These are phyloP conservation scores for Corylus avellana DNA, from an alignment of 306 rosid species.

Conservation along the genomic window DNA sequence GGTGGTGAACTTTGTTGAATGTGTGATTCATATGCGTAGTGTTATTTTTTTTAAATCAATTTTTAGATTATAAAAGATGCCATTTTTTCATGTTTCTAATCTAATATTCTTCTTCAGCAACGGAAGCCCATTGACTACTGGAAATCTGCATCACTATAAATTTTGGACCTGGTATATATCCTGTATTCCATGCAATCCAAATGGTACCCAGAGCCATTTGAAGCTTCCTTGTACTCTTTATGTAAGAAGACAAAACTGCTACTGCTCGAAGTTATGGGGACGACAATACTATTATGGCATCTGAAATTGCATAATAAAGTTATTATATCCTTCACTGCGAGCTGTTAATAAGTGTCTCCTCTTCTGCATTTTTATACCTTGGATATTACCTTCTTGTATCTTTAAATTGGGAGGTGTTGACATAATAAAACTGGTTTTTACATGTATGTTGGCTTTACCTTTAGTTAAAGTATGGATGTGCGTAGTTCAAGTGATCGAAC, in stretches of 20 bases:
- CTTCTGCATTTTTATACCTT: neutral
- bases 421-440: neutral
- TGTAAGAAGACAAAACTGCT: neutral
- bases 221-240: neutral
- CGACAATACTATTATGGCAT: neutral
- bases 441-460: neutral
- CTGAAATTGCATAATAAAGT: neutral
- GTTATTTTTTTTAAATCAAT: neutral
- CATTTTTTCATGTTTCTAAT: slow-evolving; percentile 6
- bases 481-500: neutral
- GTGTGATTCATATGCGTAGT: neutral
- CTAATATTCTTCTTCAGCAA: slow-evolving; percentile 57
- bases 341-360: neutral
- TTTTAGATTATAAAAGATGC: neutral
- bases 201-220: neutral
- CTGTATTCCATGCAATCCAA: neutral
- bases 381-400: neutral
- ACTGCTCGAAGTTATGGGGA: neutral
- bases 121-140: slow-evolving; percentile 79
- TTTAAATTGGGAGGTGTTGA: neutral
- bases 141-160: slow-evolving; percentile 65
- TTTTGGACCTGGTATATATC: slow-evolving; percentile 16
- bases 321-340: neutral
- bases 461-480: neutral
- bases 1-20: neutral